A percentile compares a stretch with the other conserved stretches of the same genome.
Conservation (phyloP, 2,329 filamentous ascomycete species). For the Neonectria magnoliae region DNA sequence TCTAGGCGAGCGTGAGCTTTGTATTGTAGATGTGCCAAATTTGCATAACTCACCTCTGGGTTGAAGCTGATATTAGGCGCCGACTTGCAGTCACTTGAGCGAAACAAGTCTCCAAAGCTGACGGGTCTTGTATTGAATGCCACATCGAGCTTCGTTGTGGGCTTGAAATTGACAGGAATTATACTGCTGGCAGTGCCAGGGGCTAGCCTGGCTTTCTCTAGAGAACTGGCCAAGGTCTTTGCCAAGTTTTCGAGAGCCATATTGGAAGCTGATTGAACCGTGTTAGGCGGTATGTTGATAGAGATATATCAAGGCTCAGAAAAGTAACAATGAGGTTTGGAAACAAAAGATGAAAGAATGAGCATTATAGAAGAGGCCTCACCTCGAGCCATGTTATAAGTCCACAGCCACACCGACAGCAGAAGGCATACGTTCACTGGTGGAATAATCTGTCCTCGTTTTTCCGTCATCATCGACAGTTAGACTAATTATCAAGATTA, state of each 20-base stretch:
- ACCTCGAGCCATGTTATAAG: background rate
- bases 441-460: background rate
- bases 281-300: too few species aligned
- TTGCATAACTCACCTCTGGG: slow-evolving; percentile 42
- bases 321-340: too few species aligned
- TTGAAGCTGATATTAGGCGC: slow-evolving; percentile 50
- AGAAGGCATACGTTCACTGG: background rate
- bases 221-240: slow-evolving; percentile 41
- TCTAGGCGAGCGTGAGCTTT: slow-evolving; percentile 18
- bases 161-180: slow-evolving; percentile 55
- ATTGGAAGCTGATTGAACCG: background rate
- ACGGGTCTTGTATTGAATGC: slow-evolving; percentile 48
- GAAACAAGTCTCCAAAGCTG: slow-evolving; percentile 52
- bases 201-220: slow-evolving; percentile 52
- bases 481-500: background rate
- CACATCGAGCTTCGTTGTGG: slow-evolving; percentile 52
- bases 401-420: background rate
- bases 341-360: background rate
- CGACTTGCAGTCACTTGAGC: slow-evolving; percentile 49
- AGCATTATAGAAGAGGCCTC: background rate
- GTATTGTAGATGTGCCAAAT: fast-evolving
- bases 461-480: background rate
- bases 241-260: slow-evolving; percentile 35
- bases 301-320: too few species aligned
- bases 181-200: slow-evolving; percentile 52